These are phyloP conservation scores for Ploettnerulaceae sp. DNA, from an alignment of 2,329 filamentous ascomycete species.

Conservation along the genomic window DNA sequence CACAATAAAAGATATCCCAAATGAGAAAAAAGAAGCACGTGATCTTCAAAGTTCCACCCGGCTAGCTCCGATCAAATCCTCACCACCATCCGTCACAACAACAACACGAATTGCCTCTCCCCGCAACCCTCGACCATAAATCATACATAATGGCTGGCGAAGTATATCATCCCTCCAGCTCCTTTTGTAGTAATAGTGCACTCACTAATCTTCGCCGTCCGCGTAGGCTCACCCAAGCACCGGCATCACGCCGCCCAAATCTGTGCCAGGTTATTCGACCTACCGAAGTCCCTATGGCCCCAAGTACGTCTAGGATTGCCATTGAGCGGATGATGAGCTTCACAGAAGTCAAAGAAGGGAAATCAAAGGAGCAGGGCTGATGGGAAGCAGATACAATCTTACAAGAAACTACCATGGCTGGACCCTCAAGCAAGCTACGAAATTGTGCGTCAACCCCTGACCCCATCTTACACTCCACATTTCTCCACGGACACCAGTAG, in stretches of 20 bases:
- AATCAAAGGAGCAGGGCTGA: conserved; percentile 13
- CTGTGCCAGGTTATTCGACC: conserved; percentile 22
- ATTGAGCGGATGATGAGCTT: not conserved
- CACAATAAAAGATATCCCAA: not conserved
- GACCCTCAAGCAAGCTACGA: conserved; percentile 43
- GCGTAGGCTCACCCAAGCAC: conserved; percentile 21
- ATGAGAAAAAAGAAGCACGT: not conserved
- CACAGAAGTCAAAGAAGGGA: not conserved
- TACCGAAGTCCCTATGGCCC: conserved; percentile 63
- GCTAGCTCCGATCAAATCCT: conserved; percentile 13
- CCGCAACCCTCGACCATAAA: not conserved
- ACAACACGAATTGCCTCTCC: conserved; percentile 17
- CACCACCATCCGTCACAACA: conserved; percentile 8
- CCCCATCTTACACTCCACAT: not conserved
- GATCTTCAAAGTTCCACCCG: not conserved
- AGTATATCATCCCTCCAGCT: conserved; percentile 16
- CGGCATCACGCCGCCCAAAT: conserved; percentile 18
- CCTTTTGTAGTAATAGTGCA: not conserved
- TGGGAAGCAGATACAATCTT: conserved; percentile 49
- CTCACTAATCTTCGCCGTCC: not conserved
- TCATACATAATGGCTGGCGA: conserved; percentile 17
- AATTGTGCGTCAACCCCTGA: conserved; percentile 42
- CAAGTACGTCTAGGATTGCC: conserved; percentile 48
- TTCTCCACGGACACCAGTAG: not conserved
- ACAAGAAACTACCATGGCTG: conserved; percentile 52